Evolutionary conservation across 2,329 filamentous ascomycete genomes (phyloP), one percentile per base, ranked within the genome.

Genomic region (Dactylellina drechsleri): DNA sequence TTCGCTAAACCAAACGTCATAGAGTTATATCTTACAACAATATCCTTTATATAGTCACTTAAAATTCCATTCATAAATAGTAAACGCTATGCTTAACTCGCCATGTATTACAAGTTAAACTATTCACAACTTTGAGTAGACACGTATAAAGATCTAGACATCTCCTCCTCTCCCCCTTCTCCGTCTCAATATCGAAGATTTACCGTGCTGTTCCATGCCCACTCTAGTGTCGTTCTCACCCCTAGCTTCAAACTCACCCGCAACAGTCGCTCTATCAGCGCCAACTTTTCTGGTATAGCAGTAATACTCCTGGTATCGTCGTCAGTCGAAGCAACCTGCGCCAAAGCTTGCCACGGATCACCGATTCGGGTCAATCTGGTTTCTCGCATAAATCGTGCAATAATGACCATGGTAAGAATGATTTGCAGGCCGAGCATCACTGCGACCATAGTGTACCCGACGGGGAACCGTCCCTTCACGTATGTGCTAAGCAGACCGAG

Each of bases 281-380:
- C 47, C 36, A 43, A 68, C 40, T 20, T 41, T 47, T 20, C 47
- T 54, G 18, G 56, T 68, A 8, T 61, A 1, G 53, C 65, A 36
- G 61, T 16, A 6, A 61, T 61, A 12, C 10, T 18, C 3, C 56
- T 20, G 23, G 61, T 6, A 10, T 45, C 64, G 5, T 52, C 65
- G 36, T 68, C 65, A 6, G 54, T 57, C 10, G 16, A 2, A 0
- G 65, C 59, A 13, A 71, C 43, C 28, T 71, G 66, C 1, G 58
- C 66, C 12, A 71, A 3, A 13, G 66, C 66, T 56, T 71, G 66
- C 66, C 66, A 71, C 13, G 58, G 45, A 47, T 71, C 66, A 31
- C 66, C 66, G 16, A 71, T 64, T n/a, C 66, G 40, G 6, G 66
- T 64, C 8, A 65, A 43, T 0, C 6, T 58, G 1, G 66, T 64